Evolutionary conservation across 2,329 filamentous ascomycete species (phyloP), one percentile per base, ranked within the genome.

Genomic region (Blastomyces gilchristii): DNA sequence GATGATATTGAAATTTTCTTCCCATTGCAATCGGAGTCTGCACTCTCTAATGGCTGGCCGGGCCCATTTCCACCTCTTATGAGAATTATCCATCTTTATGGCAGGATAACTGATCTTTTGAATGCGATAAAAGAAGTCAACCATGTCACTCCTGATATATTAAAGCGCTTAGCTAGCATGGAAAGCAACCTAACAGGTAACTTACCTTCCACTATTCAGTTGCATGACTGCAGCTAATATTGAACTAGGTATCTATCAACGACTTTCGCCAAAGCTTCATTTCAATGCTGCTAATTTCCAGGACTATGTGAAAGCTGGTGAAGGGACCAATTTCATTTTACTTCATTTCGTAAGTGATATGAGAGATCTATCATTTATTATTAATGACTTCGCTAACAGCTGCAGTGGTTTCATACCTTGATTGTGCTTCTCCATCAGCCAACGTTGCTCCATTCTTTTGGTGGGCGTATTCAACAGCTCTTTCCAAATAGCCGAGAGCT

Each of bases 231-330:
- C 41, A 12, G 49, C 65, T 67, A 34, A 68, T 60, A 18, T 41
- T 9, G n/a, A 2, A 12, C 39, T n/a, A 63, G 78, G 81, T 11
- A 85, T 86, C 60, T 86, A 95, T 71, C 90, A 93, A 72, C 85
- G 83, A 60, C 83, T 93, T 68, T 89, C 91, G 50, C 80, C 83
- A 2, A 85, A 84, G 57, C 80, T 96, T 9, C 88, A 91, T 71
- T 96, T 96, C 75, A 91, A 92, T 71, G 89, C 89, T 9, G 80
- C 85, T 69, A 95, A 95, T 74, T 96, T 96, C 72, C 89, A 91
- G 73, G 85, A 89, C 45, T 94, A 95, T 71, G 86, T 92, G 53
- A 88, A 88, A 70, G 82, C 85, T 56, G 88, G 89, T 11, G 89
- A 95, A 72, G 90, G 90, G 16, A 92, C 90, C 0, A 94, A 90